Percentiles rank a stretch among this genome's conserved stretches.
These are phyloP conservation scores for Ophiosphaerella korrae DNA, from an alignment of 2,329 filamentous ascomycete species.

Conservation along the genomic window DNA sequence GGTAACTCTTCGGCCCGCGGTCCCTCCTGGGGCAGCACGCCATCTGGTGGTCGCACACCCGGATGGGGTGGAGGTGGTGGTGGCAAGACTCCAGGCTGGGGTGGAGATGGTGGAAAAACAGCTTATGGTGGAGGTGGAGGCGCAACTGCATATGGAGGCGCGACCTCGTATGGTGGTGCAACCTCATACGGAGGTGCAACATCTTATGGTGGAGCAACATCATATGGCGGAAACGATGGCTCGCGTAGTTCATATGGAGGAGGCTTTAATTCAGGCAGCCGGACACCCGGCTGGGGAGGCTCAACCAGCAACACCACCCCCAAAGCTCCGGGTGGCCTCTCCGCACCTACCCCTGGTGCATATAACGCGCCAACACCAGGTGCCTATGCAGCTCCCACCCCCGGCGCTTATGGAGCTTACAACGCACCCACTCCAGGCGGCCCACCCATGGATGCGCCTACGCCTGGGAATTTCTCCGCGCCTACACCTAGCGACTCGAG, in stretches of 20 bases:
- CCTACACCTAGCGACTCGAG: conserved; percentile 43
- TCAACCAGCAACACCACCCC: conserved; percentile 48
- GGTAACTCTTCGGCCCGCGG: conserved; percentile 49
- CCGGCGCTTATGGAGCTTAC: conserved; percentile 42
- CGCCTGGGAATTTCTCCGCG: conserved; percentile 47
- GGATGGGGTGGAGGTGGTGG: conserved; percentile 52
- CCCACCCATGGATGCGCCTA: conserved; percentile 46
- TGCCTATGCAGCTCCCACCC: conserved; percentile 44
- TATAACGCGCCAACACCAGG: conserved; percentile 46
- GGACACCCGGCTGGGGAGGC: conserved; percentile 60
- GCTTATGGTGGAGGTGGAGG: conserved; percentile 46
- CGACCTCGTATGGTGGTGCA: conserved; percentile 44
- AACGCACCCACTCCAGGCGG: conserved; percentile 45
- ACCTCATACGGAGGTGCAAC: conserved; percentile 46
- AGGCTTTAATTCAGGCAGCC: conserved; percentile 57
- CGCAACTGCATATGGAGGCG: conserved; percentile 49
- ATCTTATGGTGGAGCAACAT: conserved; percentile 54
- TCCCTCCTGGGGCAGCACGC: conserved; percentile 58
- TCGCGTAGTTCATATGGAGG: conserved; percentile 58
- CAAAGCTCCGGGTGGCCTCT: conserved; percentile 32
- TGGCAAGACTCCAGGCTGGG: conserved; percentile 54
- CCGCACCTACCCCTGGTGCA: conserved; percentile 39
- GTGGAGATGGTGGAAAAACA: conserved; percentile 51
- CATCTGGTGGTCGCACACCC: conserved; percentile 42
- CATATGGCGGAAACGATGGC: conserved; percentile 44